Evolutionary conservation across 208 protist species (phyloP), one percentile per base, ranked within the genome.

Genomic region (Vickermania ingenoplastis): DNA sequence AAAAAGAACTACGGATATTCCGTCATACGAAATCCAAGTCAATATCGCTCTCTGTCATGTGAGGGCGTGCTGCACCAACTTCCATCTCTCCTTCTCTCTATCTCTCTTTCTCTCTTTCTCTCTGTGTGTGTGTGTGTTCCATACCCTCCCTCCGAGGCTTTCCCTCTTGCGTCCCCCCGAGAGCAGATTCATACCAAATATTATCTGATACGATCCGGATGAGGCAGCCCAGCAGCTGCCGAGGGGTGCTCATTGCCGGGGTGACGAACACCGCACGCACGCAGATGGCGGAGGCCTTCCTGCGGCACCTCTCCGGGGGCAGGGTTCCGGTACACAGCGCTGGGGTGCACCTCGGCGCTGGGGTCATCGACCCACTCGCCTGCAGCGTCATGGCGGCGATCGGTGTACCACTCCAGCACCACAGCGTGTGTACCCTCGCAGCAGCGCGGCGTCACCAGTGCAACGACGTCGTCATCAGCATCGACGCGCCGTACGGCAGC

Each of bases 391-490:
- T 94, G 80, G 21, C 27, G 3, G 73, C 79, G 11, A 67, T 81
- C 17, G 83, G 75, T 17, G 62, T 94, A 29, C 67, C 79, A 55
- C 73, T 91, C 21, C 52, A 61, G 13, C 21, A 49, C 7, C 81
- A 89, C 54, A 69, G 66, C 29, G 59, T 76, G 1, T 81, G 74
- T 4, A 88, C 87, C 0, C 66, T 94, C 24, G 68, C 67, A 41
- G 71, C 65, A 13, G 83, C 76, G 27, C 70, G 65, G 1, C 75
- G 81, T 29, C 75, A 71, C 28, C 55, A 27, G n/a, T 91, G 83
- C 5, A 91, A 90, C 51, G 87, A 94, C 69, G 87, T 89, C 31
- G 88, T 89, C 73, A 60, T 94, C 52, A 86, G 83, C 60, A 66
- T 94, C 31, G 87, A 94, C 57, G 73, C 57, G 11, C 54, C 70